Conservation (phyloP, 2,329 filamentous ascomycete genomes). For the Orbilia javanica region DNA sequence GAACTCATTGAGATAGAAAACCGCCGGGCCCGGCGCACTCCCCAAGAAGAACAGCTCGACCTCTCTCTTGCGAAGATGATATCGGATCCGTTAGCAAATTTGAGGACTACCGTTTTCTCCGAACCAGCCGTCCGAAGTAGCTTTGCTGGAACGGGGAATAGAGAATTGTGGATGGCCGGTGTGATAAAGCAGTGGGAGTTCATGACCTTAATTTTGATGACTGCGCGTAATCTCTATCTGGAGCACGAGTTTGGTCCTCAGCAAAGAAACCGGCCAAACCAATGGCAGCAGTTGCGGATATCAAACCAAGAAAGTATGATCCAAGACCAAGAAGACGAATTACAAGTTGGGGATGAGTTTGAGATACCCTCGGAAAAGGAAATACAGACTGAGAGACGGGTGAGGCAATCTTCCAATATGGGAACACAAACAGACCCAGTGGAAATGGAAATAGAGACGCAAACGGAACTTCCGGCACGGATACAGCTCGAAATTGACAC, state of each 20-base stretch:
- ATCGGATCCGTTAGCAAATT: not conserved
- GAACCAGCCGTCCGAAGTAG: not conserved
- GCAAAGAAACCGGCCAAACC: not conserved
- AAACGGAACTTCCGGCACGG: not conserved
- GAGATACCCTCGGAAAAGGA: not conserved
- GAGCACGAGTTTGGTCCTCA: not conserved
- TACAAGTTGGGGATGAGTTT: too few species aligned
- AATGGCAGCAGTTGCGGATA: not conserved
- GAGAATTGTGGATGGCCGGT: constrained; percentile 1
- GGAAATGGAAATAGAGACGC: not conserved
- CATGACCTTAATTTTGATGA: not conserved
- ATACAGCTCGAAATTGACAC: not conserved
- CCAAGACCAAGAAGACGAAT: not conserved
- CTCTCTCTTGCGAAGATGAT: not conserved
- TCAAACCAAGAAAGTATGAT: not conserved
- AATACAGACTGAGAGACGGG: not conserved
- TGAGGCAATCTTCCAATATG: not conserved
- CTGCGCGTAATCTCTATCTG: not conserved
- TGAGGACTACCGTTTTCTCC: not conserved
- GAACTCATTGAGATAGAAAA: not conserved
- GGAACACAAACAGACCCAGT: not conserved
- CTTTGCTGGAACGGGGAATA: not conserved
- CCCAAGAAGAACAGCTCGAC: not conserved
- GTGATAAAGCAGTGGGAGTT: constrained; percentile 13
- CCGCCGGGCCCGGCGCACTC: not conserved